Conservation (phyloP, 768 basidiomycete species). For the Pleurotus tuoliensis region DNA sequence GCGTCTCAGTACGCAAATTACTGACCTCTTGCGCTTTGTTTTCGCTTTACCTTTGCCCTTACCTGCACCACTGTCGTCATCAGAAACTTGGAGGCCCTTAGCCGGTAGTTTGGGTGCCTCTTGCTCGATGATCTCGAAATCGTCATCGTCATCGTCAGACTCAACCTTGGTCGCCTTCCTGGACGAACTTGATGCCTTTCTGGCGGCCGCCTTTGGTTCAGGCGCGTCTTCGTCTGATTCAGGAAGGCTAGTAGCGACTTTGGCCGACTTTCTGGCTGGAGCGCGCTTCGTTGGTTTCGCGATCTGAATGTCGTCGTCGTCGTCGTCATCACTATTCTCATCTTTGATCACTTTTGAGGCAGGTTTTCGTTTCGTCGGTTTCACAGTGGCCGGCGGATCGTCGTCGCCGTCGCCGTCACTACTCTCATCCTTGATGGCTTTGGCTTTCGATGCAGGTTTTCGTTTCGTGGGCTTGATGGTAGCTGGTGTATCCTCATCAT, state of each 20-base stretch:
- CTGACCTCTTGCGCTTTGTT: conserved; percentile 70
- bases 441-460: conserved; percentile 13
- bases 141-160: conserved; percentile 24
- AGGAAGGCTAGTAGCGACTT: not conserved
- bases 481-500: conserved; percentile 13
- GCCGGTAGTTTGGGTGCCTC: conserved; percentile 1
- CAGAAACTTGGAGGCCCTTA: conserved; percentile 12
- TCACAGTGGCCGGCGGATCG: conserved; percentile 9
- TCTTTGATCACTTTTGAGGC: conserved; percentile 23
- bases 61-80: conserved; percentile 7
- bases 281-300: conserved; percentile 6
- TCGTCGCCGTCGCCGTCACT: conserved; percentile 12
- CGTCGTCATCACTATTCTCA: conserved; percentile 35
- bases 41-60: conserved; percentile 23
- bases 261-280: conserved; percentile 6
- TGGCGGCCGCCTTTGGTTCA: conserved; percentile 9
- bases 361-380: conserved; percentile 8
- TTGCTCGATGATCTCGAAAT: conserved; percentile 20
- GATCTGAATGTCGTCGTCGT: conserved; percentile 27
- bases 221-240: conserved; percentile 16
- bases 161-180: conserved; percentile 13
- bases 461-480: conserved; percentile 8
- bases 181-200: conserved; percentile 14
- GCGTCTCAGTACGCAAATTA: not conserved
- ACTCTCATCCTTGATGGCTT: conserved; percentile 16